A percentile compares a stretch with the other conserved stretches of the same genome.
These are phyloP conservation scores for Talaromyces proteolyticus DNA, from an alignment of 495 filamentous ascomycete species.

Conservation along the genomic window DNA sequence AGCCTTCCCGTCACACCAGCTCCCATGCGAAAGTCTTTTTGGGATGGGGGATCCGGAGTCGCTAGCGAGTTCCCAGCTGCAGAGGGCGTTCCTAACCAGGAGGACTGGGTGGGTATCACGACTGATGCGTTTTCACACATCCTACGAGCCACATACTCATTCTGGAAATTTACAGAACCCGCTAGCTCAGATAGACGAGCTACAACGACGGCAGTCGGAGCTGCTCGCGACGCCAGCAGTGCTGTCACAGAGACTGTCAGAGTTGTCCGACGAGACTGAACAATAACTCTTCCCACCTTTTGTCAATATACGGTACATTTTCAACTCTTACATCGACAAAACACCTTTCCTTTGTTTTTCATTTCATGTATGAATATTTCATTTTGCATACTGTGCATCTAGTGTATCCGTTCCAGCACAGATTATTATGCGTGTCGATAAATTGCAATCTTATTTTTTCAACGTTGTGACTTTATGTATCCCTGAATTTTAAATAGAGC, in stretches of 20 bases:
- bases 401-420: no score
- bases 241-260: constrained; percentile 8
- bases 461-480: not conserved
- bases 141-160: constrained; percentile 53
- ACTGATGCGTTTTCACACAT: constrained; percentile 43
- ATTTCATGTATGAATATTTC: not conserved
- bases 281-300: no score
- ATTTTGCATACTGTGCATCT: not conserved
- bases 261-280: constrained; percentile 8
- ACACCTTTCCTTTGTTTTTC: no score
- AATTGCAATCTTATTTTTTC: not conserved
- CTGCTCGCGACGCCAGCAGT: constrained; percentile 36
- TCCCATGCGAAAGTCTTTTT: constrained; percentile 54
- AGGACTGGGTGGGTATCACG: constrained; percentile 81
- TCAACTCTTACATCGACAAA: no score
- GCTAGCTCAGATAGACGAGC: constrained; percentile 58
- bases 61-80: constrained; percentile 55
- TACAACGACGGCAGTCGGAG: constrained; percentile 57
- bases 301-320: no score
- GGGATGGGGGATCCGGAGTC: constrained; percentile 42
- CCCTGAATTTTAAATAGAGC: not conserved
- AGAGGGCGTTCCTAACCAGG: constrained; percentile 75
- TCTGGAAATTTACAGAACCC: constrained; percentile 66
- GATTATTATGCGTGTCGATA: not conserved
- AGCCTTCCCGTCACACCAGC: constrained; percentile 89